A percentile compares a stretch with the other conserved stretches of the same genome.
Evolutionary conservation across 192 early-diverging fungal species (phyloP).

Genomic region (Podila epicladia): DNA sequence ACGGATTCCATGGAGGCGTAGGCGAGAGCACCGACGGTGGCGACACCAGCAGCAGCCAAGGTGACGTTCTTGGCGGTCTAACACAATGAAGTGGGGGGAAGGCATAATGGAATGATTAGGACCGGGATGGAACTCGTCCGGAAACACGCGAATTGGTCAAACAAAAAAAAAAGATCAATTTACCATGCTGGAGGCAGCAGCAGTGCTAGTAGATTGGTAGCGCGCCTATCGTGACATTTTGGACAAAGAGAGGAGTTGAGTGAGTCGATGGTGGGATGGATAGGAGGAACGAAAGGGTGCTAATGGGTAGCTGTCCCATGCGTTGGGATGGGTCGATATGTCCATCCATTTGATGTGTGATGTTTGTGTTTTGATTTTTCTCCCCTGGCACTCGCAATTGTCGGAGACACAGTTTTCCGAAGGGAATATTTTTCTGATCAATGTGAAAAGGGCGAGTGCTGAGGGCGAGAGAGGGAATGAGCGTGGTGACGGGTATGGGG

Average conservation of each 20-base stretch:
- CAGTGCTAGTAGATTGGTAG: conserved; percentile 46
- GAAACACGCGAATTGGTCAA: conserved; percentile 2
- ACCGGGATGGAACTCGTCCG: conserved; percentile 3
- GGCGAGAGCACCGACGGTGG: conserved; percentile 44
- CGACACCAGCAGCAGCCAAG: conserved; percentile 46
- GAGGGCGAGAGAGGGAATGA: neutral
- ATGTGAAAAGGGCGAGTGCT: neutral
- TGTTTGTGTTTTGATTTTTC: too few species aligned
- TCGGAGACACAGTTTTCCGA: conserved; percentile 1
- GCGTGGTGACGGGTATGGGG: neutral
- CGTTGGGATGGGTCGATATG: too few species aligned
- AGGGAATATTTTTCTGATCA: too few species aligned
- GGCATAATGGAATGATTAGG: neutral
- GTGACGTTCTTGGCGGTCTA: conserved; percentile 49
- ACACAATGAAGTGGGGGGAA: neutral
- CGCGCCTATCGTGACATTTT: conserved; percentile 16
- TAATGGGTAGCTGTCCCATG: too few species aligned
- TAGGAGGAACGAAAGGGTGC: neutral
- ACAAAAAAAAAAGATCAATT: neutral
- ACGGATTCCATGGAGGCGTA: conserved; percentile 56
- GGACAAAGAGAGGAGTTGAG: neutral
- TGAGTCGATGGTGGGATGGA: neutral
- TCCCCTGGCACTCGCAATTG: neutral
- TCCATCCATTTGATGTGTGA: too few species aligned
- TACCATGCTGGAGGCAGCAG: conserved; percentile 46